Evolutionary conservation across 148 eudicot species (phyloP), one percentile per base, ranked within the genome.

Genomic region (Selenicereus undatus): DNA sequence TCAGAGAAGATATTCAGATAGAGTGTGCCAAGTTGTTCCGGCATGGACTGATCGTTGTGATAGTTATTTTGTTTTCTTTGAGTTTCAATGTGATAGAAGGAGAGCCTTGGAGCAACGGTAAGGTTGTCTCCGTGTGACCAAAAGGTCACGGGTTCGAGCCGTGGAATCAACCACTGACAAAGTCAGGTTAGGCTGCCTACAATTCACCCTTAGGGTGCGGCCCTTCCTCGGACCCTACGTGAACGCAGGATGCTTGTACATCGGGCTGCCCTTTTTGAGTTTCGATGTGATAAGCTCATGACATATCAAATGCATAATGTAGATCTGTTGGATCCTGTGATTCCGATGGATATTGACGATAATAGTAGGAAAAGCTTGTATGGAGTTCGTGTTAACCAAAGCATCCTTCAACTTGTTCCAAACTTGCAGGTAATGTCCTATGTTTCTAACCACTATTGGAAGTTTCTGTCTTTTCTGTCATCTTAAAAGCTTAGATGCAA

Each of bases 391-490:
- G 91, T 86, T 29, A 91, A 90, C 70, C 76, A 80, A 74, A 80
- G 89, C 85, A 87, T 91, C 79, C 94, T 91, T 81, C 90, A 73
- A 81, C 88, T 86, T 79, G 82, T 91, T 30, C 92, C 94, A 16
- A 82, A 88, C 76, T 30, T 88, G 62, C 85, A 87, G 92, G 92
- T 90, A 88, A 24, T 35, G 43, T 29, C 39, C 32, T 74, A 51
- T 8, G 2, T 36, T 36, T 6, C 68, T 60, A 1, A 70, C 26
- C 17, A 16, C n/a, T 42, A 0, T 22, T 45, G 9, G 43, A 26
- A 62, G 12, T 36, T 35, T 56, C 17, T 36, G 39, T 36, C 39
- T 42, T 1, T 0, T 30, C 24, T 54, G 10, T 27, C 12, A 32
- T 26, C n/a, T 39, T 2, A 24, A 35, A 62, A 36, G 32, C 26